Conservation (phyloP, 371 early-diverging fungal genomes). For the Basidiobolus heterosporus region DNA sequence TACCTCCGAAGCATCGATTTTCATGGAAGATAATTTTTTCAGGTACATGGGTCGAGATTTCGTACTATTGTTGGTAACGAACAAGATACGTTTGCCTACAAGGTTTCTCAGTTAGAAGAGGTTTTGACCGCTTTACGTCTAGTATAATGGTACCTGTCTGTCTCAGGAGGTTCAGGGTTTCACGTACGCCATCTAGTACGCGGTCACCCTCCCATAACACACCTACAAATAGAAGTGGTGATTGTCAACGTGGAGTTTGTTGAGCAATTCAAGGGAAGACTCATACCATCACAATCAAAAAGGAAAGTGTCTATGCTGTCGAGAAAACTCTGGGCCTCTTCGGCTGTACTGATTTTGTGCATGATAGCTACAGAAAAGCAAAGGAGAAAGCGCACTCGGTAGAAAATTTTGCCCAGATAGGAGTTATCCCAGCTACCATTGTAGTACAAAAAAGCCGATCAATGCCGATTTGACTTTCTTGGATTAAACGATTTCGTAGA, state of each 20-base stretch:
- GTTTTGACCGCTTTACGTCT: not conserved
- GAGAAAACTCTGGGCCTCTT: constrained; percentile 15
- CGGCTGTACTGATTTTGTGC: not conserved
- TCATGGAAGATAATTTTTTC: constrained; percentile 44
- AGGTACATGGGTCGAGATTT: constrained; percentile 66
- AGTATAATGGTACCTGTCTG: constrained; percentile 2
- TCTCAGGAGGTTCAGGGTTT: constrained; percentile 32
- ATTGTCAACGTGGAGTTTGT: not conserved
- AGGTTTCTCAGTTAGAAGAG: not conserved
- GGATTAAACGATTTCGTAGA: too few species aligned
- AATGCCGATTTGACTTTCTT: too few species aligned
- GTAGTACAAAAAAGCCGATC: too few species aligned
- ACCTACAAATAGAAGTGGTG: constrained; percentile 24
- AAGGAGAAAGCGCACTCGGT: too few species aligned
- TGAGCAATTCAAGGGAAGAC: not conserved
- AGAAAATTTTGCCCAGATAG: too few species aligned
- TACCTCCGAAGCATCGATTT: constrained; percentile 53
- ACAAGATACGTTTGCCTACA: constrained; percentile 66
- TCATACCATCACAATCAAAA: constrained; percentile 87
- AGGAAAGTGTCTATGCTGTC: constrained; percentile 75
- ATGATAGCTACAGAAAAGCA: too few species aligned
- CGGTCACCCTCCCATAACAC: constrained; percentile 80
- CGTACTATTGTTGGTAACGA: constrained; percentile 93
- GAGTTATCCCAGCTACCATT: too few species aligned
- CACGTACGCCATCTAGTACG: constrained; percentile 43